Conservation (phyloP, 768 basidiomycete species). For the Paxillus rubicundulus region DNA sequence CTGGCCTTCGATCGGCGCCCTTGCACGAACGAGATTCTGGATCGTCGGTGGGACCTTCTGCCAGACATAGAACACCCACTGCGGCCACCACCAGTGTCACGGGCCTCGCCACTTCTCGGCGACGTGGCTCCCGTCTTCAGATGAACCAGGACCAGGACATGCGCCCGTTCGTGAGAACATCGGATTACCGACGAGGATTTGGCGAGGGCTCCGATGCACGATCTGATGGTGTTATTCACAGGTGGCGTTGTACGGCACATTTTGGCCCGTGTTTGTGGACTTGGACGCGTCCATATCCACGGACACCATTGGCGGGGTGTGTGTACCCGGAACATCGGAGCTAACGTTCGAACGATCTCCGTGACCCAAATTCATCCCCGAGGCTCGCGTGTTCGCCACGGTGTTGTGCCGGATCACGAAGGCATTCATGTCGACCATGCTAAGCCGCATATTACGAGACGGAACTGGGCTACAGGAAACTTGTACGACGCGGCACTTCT, state of each 20-base stretch:
- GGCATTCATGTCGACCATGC: constrained; percentile 30
- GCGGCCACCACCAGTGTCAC: constrained; percentile 19
- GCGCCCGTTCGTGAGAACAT: constrained; percentile 34
- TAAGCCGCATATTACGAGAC: constrained; percentile 31
- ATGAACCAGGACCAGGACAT: constrained; percentile 1
- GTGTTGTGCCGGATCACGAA: constrained; percentile 22
- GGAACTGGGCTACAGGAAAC: constrained; percentile 52
- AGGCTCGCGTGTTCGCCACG: constrained; percentile 29
- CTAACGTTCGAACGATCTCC: constrained; percentile 47
- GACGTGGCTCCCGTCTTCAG: constrained; percentile 21
- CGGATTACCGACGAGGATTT: constrained; percentile 50
- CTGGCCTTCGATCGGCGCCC: too few relatives aligned
- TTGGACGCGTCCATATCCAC: too few relatives aligned
- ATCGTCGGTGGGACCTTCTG: constrained; percentile 60
- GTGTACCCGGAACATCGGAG: constrained; percentile 19
- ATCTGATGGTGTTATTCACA: constrained; percentile 47
- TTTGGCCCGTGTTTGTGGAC: too few relatives aligned
- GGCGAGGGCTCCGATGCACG: constrained; percentile 65
- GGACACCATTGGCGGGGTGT: not conserved
- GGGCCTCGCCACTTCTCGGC: constrained; percentile 26
- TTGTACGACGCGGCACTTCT: constrained; percentile 40
- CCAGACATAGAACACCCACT: constrained; percentile 33
- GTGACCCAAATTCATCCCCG: constrained; percentile 42
- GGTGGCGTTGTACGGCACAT: constrained; percentile 7
- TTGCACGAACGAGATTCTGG: constrained; percentile 37